Percentiles rank a stretch among this genome's conserved stretches.
Evolutionary conservation across 768 basidiomycete genomes (phyloP).

Genomic region (Leccinellum rugosiceps): DNA sequence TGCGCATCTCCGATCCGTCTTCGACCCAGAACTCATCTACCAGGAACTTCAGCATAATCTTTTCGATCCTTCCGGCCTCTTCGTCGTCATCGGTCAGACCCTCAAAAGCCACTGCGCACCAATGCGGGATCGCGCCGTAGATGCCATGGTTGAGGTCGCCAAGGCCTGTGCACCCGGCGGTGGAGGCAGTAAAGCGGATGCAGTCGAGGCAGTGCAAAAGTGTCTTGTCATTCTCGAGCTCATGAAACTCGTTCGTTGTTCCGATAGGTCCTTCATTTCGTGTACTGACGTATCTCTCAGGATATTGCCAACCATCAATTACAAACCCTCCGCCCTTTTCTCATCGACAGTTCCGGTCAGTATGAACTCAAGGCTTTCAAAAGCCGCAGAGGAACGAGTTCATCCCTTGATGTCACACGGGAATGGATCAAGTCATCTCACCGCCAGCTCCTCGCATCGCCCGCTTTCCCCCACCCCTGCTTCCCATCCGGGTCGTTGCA

Average conservation of each 20-base stretch:
- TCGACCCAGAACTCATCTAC: slow-evolving; percentile 80
- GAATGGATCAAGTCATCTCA: slow-evolving; percentile 63
- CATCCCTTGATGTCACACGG: slow-evolving; percentile 53
- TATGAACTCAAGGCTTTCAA: slow-evolving; percentile 81
- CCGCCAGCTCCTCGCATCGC: slow-evolving; percentile 39
- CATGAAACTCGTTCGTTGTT: slow-evolving; percentile 82
- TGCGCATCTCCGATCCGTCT: slow-evolving; percentile 63
- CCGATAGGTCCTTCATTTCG: slow-evolving; percentile 11
- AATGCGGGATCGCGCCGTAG: slow-evolving; percentile 82
- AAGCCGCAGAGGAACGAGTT: slow-evolving; percentile 44
- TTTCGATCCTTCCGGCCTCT: slow-evolving; percentile 78
- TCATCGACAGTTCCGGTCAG: slow-evolving; percentile 73
- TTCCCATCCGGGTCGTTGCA: slow-evolving; percentile 41
- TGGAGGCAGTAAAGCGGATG: slow-evolving; percentile 54
- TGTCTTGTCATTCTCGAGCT: slow-evolving; percentile 90
- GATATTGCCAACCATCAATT: slow-evolving; percentile 97
- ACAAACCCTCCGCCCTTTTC: slow-evolving; percentile 86
- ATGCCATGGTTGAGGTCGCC: slow-evolving; percentile 76
- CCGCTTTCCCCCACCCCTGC: slow-evolving; percentile 42
- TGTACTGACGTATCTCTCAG: slow-evolving; percentile 40
- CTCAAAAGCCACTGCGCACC: slow-evolving; percentile 92
- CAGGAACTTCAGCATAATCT: slow-evolving; percentile 75
- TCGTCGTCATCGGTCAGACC: slow-evolving; percentile 73
- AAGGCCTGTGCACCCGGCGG: slow-evolving; percentile 53
- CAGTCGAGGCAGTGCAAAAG: slow-evolving; percentile 71